Percentiles rank a stretch among this genome's conserved stretches.
These are phyloP conservation scores for Citrus mangshanensis DNA, from an alignment of 345 rosid genomes.

Conservation along the genomic window DNA sequence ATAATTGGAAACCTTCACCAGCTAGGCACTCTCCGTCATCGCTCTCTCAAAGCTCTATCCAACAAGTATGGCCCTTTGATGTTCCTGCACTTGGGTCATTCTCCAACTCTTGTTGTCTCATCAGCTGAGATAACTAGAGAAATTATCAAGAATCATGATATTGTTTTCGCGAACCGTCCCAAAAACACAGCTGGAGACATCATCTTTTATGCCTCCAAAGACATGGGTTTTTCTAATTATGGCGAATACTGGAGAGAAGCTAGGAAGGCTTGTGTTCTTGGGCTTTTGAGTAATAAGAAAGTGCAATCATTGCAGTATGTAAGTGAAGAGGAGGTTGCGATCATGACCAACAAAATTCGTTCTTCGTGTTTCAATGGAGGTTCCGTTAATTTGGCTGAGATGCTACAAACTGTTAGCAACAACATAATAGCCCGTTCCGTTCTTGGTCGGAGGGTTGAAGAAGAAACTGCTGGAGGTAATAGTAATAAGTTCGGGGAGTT, in stretches of 20 bases:
- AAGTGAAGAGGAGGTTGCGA: slow-evolving; percentile 23
- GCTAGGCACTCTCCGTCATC: slow-evolving; percentile 6
- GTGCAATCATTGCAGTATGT: slow-evolving; percentile 20
- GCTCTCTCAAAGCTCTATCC: slow-evolving; percentile 8
- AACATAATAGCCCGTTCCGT: slow-evolving; percentile 16
- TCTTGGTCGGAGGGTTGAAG: slow-evolving; percentile 15
- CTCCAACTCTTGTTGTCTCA: slow-evolving; percentile 24
- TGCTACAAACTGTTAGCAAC: background rate
- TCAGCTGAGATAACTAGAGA: slow-evolving; percentile 18
- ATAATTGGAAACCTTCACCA: slow-evolving; percentile 27
- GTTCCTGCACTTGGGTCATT: slow-evolving; percentile 11
- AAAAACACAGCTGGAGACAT: slow-evolving; percentile 5
- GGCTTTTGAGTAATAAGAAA: too few species aligned
- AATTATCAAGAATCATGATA: slow-evolving; percentile 16
- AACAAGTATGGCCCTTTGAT: slow-evolving; percentile 21
- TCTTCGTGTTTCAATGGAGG: background rate
- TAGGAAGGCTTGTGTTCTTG: too few species aligned
- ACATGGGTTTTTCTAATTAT: slow-evolving; percentile 12
- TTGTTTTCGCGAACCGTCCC: slow-evolving; percentile 15
- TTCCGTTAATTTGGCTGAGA: slow-evolving; percentile 2
- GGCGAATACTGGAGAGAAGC: slow-evolving; percentile 20
- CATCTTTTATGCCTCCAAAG: slow-evolving; percentile 2
- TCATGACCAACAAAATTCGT: slow-evolving; percentile 11
- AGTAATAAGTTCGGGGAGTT: slow-evolving; percentile 14
- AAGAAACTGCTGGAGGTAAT: slow-evolving; percentile 1